These are phyloP conservation scores for Venturia effusa DNA, from an alignment of 2,329 filamentous ascomycete species.

Conservation along the genomic window DNA sequence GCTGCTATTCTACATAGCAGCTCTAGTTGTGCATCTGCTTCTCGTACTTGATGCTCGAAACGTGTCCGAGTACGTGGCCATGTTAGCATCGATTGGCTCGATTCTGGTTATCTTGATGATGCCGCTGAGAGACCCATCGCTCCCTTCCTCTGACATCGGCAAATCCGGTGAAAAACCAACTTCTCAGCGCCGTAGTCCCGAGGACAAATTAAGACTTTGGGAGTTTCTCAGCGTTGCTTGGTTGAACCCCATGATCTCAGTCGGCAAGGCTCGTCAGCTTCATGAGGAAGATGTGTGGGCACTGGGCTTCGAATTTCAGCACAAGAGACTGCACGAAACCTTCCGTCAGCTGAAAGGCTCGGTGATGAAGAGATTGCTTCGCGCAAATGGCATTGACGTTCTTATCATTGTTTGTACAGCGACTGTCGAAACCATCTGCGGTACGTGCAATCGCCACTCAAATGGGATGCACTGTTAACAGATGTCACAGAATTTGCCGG, in stretches of 20 bases:
- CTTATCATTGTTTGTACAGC: slow-evolving; percentile 55
- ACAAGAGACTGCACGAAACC: slow-evolving; percentile 58
- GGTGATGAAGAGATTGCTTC: slow-evolving; percentile 56
- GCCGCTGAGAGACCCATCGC: slow-evolving; percentile 54
- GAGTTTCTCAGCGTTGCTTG: slow-evolving; percentile 79
- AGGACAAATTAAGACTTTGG: slow-evolving; percentile 70
- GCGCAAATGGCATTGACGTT: slow-evolving; percentile 71
- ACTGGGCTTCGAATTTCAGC: slow-evolving; percentile 71
- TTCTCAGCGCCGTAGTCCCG: slow-evolving; percentile 55
- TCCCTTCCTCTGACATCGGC: slow-evolving; percentile 48
- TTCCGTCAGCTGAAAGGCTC: slow-evolving; percentile 66
- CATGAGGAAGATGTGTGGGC: slow-evolving; percentile 74
- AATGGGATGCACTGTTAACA: not conserved
- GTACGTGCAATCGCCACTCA: slow-evolving; percentile 23
- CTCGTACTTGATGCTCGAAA: slow-evolving; percentile 25
- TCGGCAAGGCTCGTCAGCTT: slow-evolving; percentile 55
- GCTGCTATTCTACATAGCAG: slow-evolving; percentile 23
- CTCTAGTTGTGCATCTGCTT: slow-evolving; percentile 25
- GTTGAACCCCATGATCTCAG: slow-evolving; percentile 62
- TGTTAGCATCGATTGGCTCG: slow-evolving; percentile 34
- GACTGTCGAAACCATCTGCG: slow-evolving; percentile 49
- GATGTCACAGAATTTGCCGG: slow-evolving; percentile 30
- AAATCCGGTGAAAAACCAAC: slow-evolving; percentile 45
- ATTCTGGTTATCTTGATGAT: slow-evolving; percentile 49
- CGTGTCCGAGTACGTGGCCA: slow-evolving; percentile 20